Conservation (phyloP, 352 stramenopile genomes). For the Phytopythium montanum region DNA sequence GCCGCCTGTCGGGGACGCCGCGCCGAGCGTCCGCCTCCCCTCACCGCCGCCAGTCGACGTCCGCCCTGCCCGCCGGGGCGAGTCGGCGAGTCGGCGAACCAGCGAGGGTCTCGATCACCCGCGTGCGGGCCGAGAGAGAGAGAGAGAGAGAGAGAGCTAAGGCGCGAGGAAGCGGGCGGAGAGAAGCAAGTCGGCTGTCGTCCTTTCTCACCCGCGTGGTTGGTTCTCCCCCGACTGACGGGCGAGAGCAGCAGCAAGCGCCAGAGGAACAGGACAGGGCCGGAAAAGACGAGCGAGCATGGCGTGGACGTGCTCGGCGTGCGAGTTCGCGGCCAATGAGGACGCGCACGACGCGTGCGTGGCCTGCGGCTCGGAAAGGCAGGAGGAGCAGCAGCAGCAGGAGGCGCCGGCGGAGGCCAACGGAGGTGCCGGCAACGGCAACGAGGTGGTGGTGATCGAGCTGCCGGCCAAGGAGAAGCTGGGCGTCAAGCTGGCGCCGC, state of each 20-base stretch:
- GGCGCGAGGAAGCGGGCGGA: no score
- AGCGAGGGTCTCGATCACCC: neutral
- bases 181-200: neutral
- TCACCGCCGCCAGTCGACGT: neutral
- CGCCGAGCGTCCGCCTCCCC: neutral
- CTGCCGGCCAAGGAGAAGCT: constrained; percentile 83
- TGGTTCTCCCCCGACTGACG: neutral
- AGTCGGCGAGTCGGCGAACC: neutral
- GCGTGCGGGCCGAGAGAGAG: neutral
- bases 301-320: constrained; percentile 58
- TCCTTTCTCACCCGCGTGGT: neutral
- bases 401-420: constrained; percentile 4
- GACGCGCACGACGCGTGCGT: constrained; percentile 53
- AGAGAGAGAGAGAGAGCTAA: neutral
- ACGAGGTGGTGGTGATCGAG: constrained; percentile 69
- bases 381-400: constrained; percentile 20
- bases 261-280: neutral
- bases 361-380: constrained; percentile 50
- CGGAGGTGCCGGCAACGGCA: constrained; percentile 2
- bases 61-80: neutral
- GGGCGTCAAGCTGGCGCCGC: constrained; percentile 82
- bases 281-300: constrained; percentile 21
- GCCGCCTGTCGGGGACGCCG: neutral
- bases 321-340: constrained; percentile 62
- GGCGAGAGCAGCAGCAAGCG: no score